Evolutionary conservation across 371 early-diverging fungal species (phyloP).

Genomic region (Mucor mucedo): DNA sequence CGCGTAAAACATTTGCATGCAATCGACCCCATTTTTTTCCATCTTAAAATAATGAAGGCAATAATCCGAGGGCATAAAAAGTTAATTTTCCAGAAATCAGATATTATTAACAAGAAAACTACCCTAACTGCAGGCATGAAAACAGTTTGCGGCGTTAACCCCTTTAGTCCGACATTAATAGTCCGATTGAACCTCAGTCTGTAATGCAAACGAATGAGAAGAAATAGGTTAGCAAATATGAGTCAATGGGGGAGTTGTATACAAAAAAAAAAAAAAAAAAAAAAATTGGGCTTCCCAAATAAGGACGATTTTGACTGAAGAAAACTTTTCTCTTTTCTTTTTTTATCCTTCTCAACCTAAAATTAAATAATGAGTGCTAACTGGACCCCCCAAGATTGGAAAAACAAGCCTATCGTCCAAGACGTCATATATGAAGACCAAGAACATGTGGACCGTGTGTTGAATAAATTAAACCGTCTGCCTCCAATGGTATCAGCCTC

Average conservation of each 20-base stretch:
- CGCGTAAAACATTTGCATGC: too few relatives aligned
- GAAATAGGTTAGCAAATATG: background rate
- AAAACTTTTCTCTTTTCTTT: background rate
- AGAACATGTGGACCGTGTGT: constrained; percentile 67
- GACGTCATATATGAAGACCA: constrained; percentile 88
- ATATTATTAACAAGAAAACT: too few relatives aligned
- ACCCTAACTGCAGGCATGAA: too few relatives aligned
- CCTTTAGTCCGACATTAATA: background rate
- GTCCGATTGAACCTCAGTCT: background rate
- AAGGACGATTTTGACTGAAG: background rate
- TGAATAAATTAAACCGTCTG: constrained; percentile 78
- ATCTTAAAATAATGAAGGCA: too few relatives aligned
- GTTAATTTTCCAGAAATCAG: too few relatives aligned
- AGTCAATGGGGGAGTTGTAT: background rate
- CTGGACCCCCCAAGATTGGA: constrained; percentile 89
- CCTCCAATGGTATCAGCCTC: constrained; percentile 90
- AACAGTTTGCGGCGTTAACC: background rate
- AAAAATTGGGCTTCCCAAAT: background rate
- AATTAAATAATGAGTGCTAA: constrained; percentile 6
- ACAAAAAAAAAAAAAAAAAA: background rate
- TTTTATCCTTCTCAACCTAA: background rate
- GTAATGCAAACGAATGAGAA: constrained; percentile 2
- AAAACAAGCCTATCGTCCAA: constrained; percentile 85
- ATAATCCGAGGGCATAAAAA: too few relatives aligned
- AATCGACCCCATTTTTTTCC: too few relatives aligned